Conservation (phyloP, 495 filamentous ascomycete genomes). For the Talaromyces liani region DNA sequence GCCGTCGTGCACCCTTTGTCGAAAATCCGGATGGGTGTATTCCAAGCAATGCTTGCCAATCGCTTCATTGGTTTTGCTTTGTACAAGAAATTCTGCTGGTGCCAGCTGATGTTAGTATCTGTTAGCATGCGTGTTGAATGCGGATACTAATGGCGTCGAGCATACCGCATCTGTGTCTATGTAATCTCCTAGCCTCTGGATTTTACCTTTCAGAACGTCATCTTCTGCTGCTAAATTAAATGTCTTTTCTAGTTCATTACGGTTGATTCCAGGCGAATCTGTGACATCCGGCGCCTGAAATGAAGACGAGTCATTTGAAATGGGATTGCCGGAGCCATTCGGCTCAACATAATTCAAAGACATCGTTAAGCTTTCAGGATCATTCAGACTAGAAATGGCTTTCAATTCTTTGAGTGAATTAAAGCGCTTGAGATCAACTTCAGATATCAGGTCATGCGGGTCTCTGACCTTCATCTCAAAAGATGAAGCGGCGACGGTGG, state of each 20-base stretch:
- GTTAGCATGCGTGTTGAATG: background rate
- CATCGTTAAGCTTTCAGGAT: too few relatives aligned
- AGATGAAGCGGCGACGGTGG: slow-evolving; percentile 32
- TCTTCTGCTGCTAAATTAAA: background rate
- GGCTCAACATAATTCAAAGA: slow-evolving; percentile 1
- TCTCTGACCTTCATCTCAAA: slow-evolving; percentile 32
- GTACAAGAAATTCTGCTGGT: slow-evolving; percentile 25
- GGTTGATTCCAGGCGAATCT: background rate
- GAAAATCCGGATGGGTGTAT: slow-evolving; percentile 31
- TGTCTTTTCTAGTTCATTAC: background rate
- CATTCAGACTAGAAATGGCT: background rate
- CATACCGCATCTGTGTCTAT: slow-evolving; percentile 34
- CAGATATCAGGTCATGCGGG: slow-evolving; percentile 19
- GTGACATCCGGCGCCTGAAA: background rate
- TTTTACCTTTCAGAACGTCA: slow-evolving; percentile 15
- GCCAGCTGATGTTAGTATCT: slow-evolving; percentile 14
- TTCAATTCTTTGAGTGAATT: slow-evolving; percentile 12
- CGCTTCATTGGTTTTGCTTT: slow-evolving; percentile 17
- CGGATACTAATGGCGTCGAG: background rate
- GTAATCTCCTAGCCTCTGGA: slow-evolving; percentile 31
- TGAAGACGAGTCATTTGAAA: background rate
- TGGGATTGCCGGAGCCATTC: background rate
- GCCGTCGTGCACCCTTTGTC: slow-evolving; percentile 21
- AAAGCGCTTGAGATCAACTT: slow-evolving; percentile 19
- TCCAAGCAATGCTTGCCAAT: slow-evolving; percentile 28